These are phyloP conservation scores for Trichoderma endophyticum DNA, from an alignment of 2,329 filamentous ascomycete genomes.

Conservation along the genomic window DNA sequence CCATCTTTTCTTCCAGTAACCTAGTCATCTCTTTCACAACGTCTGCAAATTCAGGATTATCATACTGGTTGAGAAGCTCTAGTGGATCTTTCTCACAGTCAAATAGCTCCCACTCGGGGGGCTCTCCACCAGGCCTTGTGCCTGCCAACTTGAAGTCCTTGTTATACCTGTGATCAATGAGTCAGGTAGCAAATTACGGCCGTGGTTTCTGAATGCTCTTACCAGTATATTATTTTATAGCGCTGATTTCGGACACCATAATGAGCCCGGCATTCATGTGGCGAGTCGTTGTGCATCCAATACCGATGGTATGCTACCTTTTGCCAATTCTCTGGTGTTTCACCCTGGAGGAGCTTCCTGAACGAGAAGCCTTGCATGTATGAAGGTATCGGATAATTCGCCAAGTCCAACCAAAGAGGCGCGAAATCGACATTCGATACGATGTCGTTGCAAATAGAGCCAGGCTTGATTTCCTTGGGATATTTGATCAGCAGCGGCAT, in stretches of 20 bases:
- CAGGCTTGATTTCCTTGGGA: neutral
- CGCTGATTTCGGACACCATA: neutral
- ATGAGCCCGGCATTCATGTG: neutral
- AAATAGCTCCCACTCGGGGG: neutral
- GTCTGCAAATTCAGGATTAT: neutral
- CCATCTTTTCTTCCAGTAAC: neutral
- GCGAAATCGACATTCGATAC: neutral
- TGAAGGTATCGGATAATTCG: neutral
- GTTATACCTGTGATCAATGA: neutral
- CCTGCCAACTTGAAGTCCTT: neutral
- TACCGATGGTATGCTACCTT: neutral
- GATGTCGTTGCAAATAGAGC: neutral
- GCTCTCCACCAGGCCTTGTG: neutral
- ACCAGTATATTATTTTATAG: neutral
- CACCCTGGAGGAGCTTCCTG: neutral
- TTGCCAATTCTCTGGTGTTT: neutral
- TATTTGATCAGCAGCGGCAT: neutral
- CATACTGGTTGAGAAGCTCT: neutral
- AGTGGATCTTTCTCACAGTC: neutral
- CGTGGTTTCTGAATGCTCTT: neutral
- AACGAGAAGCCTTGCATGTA: neutral
- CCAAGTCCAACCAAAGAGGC: neutral
- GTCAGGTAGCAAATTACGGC: neutral
- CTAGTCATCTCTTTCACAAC: neutral
- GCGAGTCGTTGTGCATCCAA: neutral